phyloP scores from a whole-genome alignment of 371 early-diverging fungal species.

The Mortierella sp. region DNA sequence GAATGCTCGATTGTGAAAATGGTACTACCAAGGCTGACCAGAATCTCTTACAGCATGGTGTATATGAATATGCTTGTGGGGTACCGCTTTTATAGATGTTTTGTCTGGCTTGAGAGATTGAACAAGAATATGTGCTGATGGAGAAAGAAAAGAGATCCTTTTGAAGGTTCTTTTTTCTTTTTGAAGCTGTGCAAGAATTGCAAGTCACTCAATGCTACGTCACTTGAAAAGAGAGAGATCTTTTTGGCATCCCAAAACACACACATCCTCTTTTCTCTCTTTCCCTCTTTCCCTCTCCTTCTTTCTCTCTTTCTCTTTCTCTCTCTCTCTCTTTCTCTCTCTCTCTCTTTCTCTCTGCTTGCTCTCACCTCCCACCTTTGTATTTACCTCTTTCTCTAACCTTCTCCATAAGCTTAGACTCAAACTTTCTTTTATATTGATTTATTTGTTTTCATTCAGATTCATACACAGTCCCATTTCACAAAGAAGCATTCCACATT shows the following conservation, averaged over 20 bases:
- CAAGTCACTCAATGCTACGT: no score
- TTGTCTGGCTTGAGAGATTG: not conserved
- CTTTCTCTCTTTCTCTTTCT: not conserved
- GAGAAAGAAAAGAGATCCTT: not conserved
- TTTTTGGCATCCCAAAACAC: no score
- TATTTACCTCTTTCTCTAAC: not conserved
- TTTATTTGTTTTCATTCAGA: not conserved
- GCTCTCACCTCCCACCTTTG: no score
- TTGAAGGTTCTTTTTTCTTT: no score
- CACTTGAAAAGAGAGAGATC: not conserved
- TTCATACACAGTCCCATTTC: not conserved
- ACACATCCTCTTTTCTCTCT: not conserved
- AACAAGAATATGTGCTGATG: no score
- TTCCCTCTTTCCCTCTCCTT: not conserved
- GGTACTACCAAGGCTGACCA: not conserved
- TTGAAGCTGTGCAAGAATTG: no score
- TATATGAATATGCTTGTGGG: not conserved
- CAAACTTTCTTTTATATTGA: not conserved
- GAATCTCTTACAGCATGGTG: slow-evolving; percentile 6
- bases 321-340: not conserved
- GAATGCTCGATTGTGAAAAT: not conserved
- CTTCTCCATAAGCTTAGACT: not conserved
- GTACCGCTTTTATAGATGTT: not conserved
- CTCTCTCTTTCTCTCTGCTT: not conserved
- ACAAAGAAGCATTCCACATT: not conserved